Percentiles rank a stretch among this genome's conserved stretches.
Evolutionary conservation across 805 yeast genomes (phyloP).

Genomic region (Saccharomycopsis schoenii): DNA sequence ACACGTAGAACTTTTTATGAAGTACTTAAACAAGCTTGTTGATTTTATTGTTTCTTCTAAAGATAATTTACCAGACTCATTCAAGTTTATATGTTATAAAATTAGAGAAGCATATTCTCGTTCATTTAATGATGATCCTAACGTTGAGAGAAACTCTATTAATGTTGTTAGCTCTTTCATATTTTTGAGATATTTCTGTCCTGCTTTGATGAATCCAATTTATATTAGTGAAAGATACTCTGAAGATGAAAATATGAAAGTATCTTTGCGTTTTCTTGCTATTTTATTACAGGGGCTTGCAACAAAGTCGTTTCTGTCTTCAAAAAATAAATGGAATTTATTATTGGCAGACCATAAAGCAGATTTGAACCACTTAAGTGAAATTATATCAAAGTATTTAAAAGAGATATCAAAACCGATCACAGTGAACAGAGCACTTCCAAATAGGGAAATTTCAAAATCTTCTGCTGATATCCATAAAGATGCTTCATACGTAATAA

Average conservation of each 20-base stretch:
- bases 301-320: constrained; percentile 2
- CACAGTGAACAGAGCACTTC: background rate
- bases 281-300: background rate
- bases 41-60: constrained; percentile 43
- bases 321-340: constrained; percentile 2
- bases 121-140: background rate
- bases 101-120: constrained; percentile 40
- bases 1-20: constrained; percentile 39
- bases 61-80: constrained; percentile 55
- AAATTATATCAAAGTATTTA: background rate
- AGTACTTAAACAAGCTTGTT: constrained; percentile 46
- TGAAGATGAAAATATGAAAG: background rate
- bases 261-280: background rate
- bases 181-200: constrained; percentile 78
- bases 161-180: constrained; percentile 76
- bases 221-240: constrained; percentile 22
- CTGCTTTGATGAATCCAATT: constrained; percentile 79
- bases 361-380: constrained; percentile 1
- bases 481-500: background rate
- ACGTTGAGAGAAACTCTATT: constrained; percentile 36
- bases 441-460: background rate
- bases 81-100: constrained; percentile 61
- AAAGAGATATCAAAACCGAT: constrained; percentile 5
- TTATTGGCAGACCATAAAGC: background rate
- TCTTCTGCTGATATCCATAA: background rate